Conservation (phyloP, 192 early-diverging fungal species). For the Pilobolus umbonatus region DNA sequence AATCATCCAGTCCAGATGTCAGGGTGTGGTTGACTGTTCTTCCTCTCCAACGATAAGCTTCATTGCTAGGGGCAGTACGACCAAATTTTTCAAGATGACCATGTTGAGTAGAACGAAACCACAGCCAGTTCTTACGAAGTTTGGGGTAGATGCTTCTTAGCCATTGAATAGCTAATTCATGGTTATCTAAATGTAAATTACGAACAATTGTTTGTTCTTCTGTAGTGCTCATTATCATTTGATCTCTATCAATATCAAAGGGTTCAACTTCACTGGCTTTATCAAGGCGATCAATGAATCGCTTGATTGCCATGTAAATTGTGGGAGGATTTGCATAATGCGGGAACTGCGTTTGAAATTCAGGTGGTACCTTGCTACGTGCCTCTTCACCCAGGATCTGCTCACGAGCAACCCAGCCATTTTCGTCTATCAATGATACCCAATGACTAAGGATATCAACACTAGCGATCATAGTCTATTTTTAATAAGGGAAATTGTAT, state of each 20-base stretch:
- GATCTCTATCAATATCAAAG: background rate
- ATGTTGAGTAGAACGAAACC: constrained; percentile 76
- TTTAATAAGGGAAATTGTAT: too few relatives aligned
- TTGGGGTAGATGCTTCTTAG: constrained; percentile 57
- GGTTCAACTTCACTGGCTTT: constrained; percentile 12
- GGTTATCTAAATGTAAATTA: constrained; percentile 39
- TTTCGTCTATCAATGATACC: constrained; percentile 68
- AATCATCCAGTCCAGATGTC: constrained; percentile 92
- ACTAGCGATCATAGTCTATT: constrained; percentile 42
- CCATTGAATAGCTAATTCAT: constrained; percentile 37
- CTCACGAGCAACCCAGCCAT: constrained; percentile 92
- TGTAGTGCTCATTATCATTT: constrained; percentile 12
- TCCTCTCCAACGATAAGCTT: constrained; percentile 89
- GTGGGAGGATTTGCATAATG: constrained; percentile 94
- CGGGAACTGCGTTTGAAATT: constrained; percentile 92
- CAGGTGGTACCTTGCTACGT: constrained; percentile 77
- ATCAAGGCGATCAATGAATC: constrained; percentile 56
- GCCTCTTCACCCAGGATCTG: constrained; percentile 94
- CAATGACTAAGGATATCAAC: constrained; percentile 79
- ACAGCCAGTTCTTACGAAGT: constrained; percentile 65
- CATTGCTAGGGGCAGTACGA: constrained; percentile 36
- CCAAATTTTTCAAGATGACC: constrained; percentile 55
- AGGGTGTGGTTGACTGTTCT: constrained; percentile 78
- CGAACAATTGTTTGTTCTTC: constrained; percentile 25
- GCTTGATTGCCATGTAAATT: constrained; percentile 63